Percentiles rank a stretch among this genome's conserved stretches.
phyloP scores from a whole-genome alignment of 371 early-diverging fungal species.

The Saksenaea oblongispora region DNA sequence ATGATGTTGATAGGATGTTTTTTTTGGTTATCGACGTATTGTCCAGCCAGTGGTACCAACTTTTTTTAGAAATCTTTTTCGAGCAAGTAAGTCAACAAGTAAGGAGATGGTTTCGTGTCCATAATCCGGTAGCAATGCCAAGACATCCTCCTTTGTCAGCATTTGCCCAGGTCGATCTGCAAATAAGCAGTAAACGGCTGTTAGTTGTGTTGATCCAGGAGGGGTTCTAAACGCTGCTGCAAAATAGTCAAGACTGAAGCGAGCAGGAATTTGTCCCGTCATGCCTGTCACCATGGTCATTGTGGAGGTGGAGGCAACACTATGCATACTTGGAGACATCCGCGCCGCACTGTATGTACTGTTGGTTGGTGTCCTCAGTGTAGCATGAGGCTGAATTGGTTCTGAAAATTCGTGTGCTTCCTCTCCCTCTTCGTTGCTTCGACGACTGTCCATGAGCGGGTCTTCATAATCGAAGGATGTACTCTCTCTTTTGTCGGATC shows the following conservation, averaged over 20 bases:
- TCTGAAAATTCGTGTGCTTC: neutral
- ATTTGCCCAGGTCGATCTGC: constrained; percentile 22
- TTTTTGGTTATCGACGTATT: constrained; percentile 14
- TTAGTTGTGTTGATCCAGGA: constrained; percentile 37
- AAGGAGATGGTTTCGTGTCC: constrained; percentile 12
- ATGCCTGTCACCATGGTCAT: constrained; percentile 23
- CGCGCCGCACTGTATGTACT: neutral
- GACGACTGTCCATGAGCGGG: no score
- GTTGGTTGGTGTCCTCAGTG: neutral
- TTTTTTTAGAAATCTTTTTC: constrained; percentile 28
- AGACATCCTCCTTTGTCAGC: constrained; percentile 18
- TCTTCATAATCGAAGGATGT: no score
- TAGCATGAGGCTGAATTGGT: neutral
- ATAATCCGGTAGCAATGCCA: constrained; percentile 5
- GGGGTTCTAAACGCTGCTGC: constrained; percentile 32
- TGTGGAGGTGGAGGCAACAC: constrained; percentile 2
- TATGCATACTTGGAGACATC: neutral
- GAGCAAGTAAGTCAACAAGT: constrained; percentile 24
- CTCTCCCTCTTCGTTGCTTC: no score
- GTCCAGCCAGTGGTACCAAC: constrained; percentile 33
- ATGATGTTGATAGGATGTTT: neutral
- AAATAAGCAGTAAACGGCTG: constrained; percentile 32
- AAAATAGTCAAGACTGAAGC: constrained; percentile 36
- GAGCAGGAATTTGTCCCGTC: constrained; percentile 23
- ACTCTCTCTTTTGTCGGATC: no score